Percentiles rank a stretch among this genome's conserved stretches.
phyloP scores from a whole-genome alignment of 2,329 filamentous ascomycete species.

The Zalaria sp. region DNA sequence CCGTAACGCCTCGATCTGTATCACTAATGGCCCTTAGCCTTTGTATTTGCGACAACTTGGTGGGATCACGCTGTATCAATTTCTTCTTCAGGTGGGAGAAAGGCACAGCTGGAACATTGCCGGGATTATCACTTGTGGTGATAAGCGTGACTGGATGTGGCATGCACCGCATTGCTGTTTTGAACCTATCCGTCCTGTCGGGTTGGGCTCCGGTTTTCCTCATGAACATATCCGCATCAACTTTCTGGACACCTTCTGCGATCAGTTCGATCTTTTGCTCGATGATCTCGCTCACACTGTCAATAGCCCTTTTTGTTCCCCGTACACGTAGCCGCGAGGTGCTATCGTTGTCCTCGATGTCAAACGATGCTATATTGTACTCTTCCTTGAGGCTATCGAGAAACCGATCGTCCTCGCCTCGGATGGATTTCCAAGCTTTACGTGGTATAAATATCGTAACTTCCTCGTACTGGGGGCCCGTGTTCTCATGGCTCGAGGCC shows the following conservation, averaged over 20 bases:
- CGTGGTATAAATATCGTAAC: too few species aligned
- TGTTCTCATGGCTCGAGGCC: too few species aligned
- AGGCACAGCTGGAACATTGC: too few species aligned
- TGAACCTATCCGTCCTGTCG: neutral
- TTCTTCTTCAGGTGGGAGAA: too few species aligned
- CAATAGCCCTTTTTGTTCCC: neutral
- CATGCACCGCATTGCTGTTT: conserved; percentile 33
- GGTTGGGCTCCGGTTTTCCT: too few species aligned
- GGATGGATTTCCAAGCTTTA: too few species aligned
- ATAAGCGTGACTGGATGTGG: conserved; percentile 44
- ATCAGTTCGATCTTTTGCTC: neutral
- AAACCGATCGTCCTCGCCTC: too few species aligned
- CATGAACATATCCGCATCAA: too few species aligned
- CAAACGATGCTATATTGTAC: too few species aligned
- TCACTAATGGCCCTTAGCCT: neutral
- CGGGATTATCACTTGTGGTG: conserved; percentile 18
- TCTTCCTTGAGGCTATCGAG: too few species aligned
- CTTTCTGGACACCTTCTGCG: neutral
- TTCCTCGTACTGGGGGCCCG: too few species aligned
- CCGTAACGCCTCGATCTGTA: conserved; percentile 35
- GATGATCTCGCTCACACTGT: neutral
- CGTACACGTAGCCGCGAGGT: neutral
- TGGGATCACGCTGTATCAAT: too few species aligned
- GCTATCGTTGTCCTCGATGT: neutral
- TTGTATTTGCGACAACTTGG: neutral